Evolutionary conservation across 768 basidiomycete genomes (phyloP), one percentile per base, ranked within the genome.

Genomic region (Sutorius australiensis): DNA sequence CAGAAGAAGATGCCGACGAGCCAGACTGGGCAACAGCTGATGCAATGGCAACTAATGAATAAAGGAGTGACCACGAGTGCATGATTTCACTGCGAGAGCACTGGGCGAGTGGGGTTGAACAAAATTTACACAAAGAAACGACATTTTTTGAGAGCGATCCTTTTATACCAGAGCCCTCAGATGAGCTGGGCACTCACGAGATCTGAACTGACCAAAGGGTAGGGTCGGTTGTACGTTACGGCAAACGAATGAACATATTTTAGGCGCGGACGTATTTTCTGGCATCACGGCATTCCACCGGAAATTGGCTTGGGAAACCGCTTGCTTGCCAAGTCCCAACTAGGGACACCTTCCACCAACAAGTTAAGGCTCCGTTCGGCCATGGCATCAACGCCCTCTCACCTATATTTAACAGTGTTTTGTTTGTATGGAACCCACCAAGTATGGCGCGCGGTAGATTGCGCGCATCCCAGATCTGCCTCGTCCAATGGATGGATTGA

Each of bases 61-160:
- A 68, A 62, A 69, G 56, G 57, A 69, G 58, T 38, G 68, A 59
- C 70, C 62, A 60, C 41, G 64, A 59, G 41, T 63, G 67, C 70
- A 70, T 60, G 21, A 19, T 54, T 21, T 16, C 6, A 42, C 10
- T 38, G n/a, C n/a, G 50, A 49, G 42, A 53, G 52, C 51, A 61
- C 55, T 31, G 8, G 58, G 59, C 56, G 49, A 51, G 38, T 0
- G 49, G 21, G 30, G 39, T 3, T 19, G 21, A 21, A 51, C 33
- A 59, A 60, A 69, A 52, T 68, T 53, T 66, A 67, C 62, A 65
- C 60, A 28, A 51, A 5, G 46, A 24, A 41, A 44, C 7, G 3
- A 10, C 0, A 11, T 3, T 33, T 33, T 48, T 4, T 21, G 14
- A 30, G 32, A 40, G 6, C 0, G 41, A 10, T 53, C 50, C 42